These are phyloP conservation scores for Kregervanrija fluxuum DNA, from an alignment of 805 yeast species.

Conservation along the genomic window DNA sequence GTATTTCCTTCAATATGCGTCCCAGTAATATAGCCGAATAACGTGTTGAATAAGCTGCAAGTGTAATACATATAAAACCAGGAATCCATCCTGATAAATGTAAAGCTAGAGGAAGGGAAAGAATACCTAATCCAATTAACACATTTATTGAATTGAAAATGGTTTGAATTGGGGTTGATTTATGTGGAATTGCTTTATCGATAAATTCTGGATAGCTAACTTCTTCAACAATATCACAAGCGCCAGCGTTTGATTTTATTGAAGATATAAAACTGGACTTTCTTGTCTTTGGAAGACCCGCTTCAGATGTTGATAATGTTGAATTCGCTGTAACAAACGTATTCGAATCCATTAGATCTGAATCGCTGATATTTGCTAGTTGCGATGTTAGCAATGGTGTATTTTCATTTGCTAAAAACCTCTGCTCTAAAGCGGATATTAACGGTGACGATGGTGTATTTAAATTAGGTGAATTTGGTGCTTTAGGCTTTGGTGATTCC, in stretches of 20 bases:
- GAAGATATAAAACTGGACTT: no score
- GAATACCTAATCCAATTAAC: constrained; percentile 66
- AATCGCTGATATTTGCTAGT: background rate
- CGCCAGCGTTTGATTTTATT: no score
- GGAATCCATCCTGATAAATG: constrained; percentile 59
- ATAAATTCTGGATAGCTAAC: no score
- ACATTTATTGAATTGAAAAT: constrained; percentile 73
- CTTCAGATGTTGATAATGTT: no score
- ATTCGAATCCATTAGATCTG: background rate
- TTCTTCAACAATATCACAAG: no score
- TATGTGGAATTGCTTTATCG: constrained; percentile 21
- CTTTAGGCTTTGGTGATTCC: constrained; percentile 3
- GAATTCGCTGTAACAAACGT: no score
- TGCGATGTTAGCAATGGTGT: no score
- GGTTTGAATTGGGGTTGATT: constrained; percentile 67
- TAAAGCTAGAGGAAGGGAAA: constrained; percentile 67
- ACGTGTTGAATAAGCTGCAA: constrained; percentile 43
- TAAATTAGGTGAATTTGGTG: no score
- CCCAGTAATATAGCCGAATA: constrained; percentile 51
- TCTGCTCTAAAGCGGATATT: no score
- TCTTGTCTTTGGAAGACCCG: no score
- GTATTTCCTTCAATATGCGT: constrained; percentile 34
- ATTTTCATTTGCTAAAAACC: no score
- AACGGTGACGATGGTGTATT: no score
- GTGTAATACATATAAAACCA: constrained; percentile 36